Base-by-base conservation (phyloP, 139 green algal species). In the Chlorella sp. region DNA sequence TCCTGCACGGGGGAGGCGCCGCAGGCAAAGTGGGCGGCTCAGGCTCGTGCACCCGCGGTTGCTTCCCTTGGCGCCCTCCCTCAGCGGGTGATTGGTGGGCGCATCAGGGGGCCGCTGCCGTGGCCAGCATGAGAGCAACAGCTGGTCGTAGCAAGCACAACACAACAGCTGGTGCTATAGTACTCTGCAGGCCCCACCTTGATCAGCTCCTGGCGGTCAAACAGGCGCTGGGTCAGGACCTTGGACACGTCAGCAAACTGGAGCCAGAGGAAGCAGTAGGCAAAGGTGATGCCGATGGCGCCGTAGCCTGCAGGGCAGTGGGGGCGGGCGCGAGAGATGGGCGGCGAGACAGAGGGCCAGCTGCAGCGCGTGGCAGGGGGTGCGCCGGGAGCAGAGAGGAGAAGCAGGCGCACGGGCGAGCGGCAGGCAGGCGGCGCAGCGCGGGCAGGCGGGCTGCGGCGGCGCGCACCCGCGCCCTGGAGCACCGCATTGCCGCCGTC, bases 401-500 rank as follows among this genome's bases (percentile, higher is more conserved):
- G 60, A 43, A 29, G 9, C 35, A n/a, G 9, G n/a, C n/a, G 23
- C 21, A 8, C 11, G 0, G 36, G 60, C 11, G 55, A 15, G n/a
- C 2, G 19, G 55, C n/a, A 2, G 11, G 9, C n/a, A 9, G 55
- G 11, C 2, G 14, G n/a, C 14, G 0, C 11, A 25, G 60, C 29
- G 11, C 25, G 21, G 11, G 14, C 60, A 56, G 2, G 21, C 15
- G 1, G 64, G 38, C 41, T 40, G 38, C 25, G 8, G 8, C 8
- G 36, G 15, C 14, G 62, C 43, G 2, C 50, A 79, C 77, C 67
- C 58, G 78, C 71, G n/a, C 83, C 83, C 36, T 80, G 68, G 60
- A 88, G 66, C 69, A 60, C 51, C 2, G 75, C 83, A 38, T 43
- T 35, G 1, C 83, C 83, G 23, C 79, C 79, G 64, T 81, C 79